Evolutionary conservation across 1,284 basidiomycete genomes (phyloP), one percentile per base, ranked within the genome.

Genomic region (Dichomitus squalens): DNA sequence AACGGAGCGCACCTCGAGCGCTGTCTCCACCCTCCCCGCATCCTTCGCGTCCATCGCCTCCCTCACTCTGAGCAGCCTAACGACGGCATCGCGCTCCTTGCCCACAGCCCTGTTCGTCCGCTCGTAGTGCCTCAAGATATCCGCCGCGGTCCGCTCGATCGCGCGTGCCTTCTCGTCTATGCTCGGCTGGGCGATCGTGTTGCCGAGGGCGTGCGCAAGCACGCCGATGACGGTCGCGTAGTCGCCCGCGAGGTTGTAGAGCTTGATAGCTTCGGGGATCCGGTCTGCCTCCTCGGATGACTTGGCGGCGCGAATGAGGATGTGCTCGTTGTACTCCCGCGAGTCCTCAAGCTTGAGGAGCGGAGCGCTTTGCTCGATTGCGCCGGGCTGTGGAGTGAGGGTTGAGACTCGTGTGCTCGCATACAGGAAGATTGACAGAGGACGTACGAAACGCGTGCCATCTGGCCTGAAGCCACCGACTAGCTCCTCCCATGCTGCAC

Each of bases 221-320:
- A 93, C 94, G 7, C 86, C 81, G 38, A 98, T 85, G 47, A 99
- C 96, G 29, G 90, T 93, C 49, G 87, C 79, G 71, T 96, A 95
- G 62, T 97, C 93, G 36, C 93, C 92, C 0, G 96, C 95, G 35
- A 98, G 86, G 75, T 98, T 96, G 78, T 95, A 98, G 46, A 99
- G 78, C 72, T 96, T 91, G 75, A 99, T 95, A 1, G 95, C 95
- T 72, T 98, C 95, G 5, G 89, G 83, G 41, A 92, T 87, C 29
- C 92, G 89, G 66, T 90, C 88, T 64, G 88, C 90, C 63, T 87
- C 86, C 73, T 82, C 90, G 56, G 79, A 89, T 66, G 92, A 81
- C 51, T 83, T 80, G 1, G 95, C 93, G 0, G 95, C 92, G 11
- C 87, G 85, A 58, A 88, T 77, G 53, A 98, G 90, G 57, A 98